Base-by-base conservation (phyloP, 805 yeast species). In the Kodamaea laetipori region DNA sequence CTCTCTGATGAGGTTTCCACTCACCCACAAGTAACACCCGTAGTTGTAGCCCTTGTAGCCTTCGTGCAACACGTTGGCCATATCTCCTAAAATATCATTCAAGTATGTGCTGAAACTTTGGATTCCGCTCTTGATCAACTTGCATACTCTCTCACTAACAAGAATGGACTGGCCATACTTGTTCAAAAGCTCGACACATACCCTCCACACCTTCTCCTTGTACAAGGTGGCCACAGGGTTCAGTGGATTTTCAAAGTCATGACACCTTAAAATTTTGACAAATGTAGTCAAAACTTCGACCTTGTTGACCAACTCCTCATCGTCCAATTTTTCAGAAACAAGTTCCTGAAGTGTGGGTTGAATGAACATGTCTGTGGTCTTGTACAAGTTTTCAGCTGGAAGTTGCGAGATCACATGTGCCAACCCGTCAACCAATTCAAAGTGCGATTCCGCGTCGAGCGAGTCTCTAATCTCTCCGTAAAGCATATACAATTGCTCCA, bases 1-100 rank as follows among this genome's bases (percentile, higher is more conserved):
- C 47, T 87, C 54, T 44, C 86, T 79, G 41, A 86, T 80, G 19
- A 90, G 68, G 7, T 85, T 74, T 6, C 97, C 97, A 2, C 95
- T 83, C 10, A 87, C 92, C 94, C 95, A 90, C 44, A 90, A 66
- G 58, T 84, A 90, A 60, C 96, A 87, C 3, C 97, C 97, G 55
- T 69, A 78, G 26, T 81, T 77, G 15, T 84, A 84, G 19, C 67
- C 66, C 35, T 80, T 74, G 66, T 89, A 90, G 1, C 95, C 94
- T 28, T 74, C 73, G 15, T 79, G 83, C 43, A 90, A 72, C 38
- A 83, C 64, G 43, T 76, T 81, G 1, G 89, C 88, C 28, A 89
- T 76, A 10, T 78, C 72, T 3, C 81, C 77, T 13, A 90, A 67
- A 17, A 86, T 70, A 2, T 86, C 82, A 16, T 70, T 58, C 46